phyloP scores from a whole-genome alignment of 495 filamentous ascomycete genomes.

The Echria macrotheca region DNA sequence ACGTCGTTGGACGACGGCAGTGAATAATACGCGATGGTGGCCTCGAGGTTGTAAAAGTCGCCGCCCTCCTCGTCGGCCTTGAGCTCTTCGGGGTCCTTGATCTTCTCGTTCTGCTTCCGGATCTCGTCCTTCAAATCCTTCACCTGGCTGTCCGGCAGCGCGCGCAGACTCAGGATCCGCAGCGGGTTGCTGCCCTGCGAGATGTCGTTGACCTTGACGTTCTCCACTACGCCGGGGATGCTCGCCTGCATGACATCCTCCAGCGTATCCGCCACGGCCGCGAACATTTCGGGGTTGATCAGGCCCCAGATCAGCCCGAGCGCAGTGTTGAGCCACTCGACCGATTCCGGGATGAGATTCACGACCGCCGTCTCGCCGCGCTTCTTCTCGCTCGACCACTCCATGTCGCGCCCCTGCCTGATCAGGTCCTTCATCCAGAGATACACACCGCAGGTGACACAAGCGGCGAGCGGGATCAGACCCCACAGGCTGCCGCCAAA shows the following conservation, averaged over 20 bases:
- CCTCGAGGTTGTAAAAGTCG: constrained; percentile 90
- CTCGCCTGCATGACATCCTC: constrained; percentile 94
- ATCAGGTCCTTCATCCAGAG: constrained; percentile 87
- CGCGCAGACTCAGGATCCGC: constrained; percentile 81
- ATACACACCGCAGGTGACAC: constrained; percentile 68
- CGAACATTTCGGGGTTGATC: constrained; percentile 91
- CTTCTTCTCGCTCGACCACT: constrained; percentile 83
- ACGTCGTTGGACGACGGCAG: constrained; percentile 61
- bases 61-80: constrained; percentile 88
- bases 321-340: constrained; percentile 87
- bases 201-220: constrained; percentile 93
- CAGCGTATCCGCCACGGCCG: constrained; percentile 48
- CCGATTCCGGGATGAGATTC: constrained; percentile 87
- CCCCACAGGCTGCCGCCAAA: constrained; percentile 75
- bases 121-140: constrained; percentile 72
- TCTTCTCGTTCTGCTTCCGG: constrained; percentile 69
- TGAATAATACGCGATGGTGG: constrained; percentile 90
- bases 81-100: constrained; percentile 79
- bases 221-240: constrained; percentile 81
- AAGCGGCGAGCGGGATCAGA: constrained; percentile 63
- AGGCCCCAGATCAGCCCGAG: constrained; percentile 79
- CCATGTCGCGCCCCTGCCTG: constrained; percentile 69
- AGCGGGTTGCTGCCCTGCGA: constrained; percentile 87
- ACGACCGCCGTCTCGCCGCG: constrained; percentile 74
- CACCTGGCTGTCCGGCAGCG: constrained; percentile 78